A percentile compares a stretch with the other conserved stretches of the same genome.
These are phyloP conservation scores for Taphrina communis DNA, from an alignment of 1,139 yeast species.

Conservation along the genomic window DNA sequence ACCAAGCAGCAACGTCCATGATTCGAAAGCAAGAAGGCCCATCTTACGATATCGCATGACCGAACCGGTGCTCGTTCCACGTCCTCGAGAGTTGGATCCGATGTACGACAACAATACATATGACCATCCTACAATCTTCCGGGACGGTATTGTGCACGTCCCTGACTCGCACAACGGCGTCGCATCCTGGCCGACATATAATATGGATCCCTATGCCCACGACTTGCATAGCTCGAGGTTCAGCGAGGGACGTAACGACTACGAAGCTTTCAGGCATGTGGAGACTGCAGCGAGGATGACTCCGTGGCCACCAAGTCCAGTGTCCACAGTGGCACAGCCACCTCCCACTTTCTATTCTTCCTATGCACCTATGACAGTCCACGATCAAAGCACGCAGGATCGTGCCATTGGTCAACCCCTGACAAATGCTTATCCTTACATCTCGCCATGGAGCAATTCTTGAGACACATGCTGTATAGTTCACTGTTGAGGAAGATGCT, in stretches of 20 bases:
- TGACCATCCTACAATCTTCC: background rate
- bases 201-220: background rate
- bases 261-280: conserved; percentile 1
- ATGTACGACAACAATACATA: background rate
- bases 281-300: background rate
- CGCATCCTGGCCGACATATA: conserved; percentile 9
- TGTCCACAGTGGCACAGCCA: background rate
- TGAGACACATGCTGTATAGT: background rate
- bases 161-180: background rate
- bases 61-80: background rate
- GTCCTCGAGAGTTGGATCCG: background rate
- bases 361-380: background rate
- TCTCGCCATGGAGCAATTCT: conserved; percentile 2
- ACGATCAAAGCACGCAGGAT: background rate
- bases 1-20: background rate
- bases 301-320: conserved; percentile 10
- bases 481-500: no score
- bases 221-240: conserved; percentile 3
- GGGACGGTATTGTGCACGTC: background rate
- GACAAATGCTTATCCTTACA: conserved; percentile 6
- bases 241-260: conserved; percentile 1
- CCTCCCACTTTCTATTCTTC: conserved; percentile 1
- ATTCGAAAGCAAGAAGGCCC: background rate
- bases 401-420: background rate
- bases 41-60: conserved; percentile 2